Conservation (phyloP, 257 asterid species). For the Jaltomata sinuosa region DNA sequence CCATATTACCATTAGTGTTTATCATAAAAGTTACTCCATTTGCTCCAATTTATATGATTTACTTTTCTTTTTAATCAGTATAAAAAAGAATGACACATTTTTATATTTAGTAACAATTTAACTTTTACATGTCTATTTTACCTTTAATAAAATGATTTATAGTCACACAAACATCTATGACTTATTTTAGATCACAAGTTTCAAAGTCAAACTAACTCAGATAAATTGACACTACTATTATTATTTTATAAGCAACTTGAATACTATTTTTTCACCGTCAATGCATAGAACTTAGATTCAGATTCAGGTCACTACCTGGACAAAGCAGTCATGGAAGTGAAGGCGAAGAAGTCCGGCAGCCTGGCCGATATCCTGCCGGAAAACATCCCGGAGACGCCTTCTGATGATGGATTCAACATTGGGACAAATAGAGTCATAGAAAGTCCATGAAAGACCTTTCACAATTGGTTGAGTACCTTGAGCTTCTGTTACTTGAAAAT, state of each 20-base stretch:
- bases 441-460: constrained; percentile 22
- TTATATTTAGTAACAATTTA: too few relatives aligned
- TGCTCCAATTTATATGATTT: too few relatives aligned
- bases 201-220: too few relatives aligned
- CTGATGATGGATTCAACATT: constrained; percentile 9
- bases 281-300: not conserved
- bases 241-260: not conserved
- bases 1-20: not conserved
- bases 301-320: not conserved
- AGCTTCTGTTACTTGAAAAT: constrained; percentile 4
- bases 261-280: not conserved
- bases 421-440: constrained; percentile 18
- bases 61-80: too few relatives aligned
- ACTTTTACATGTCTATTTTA: too few relatives aligned
- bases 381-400: constrained; percentile 1
- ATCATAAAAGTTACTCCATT: not conserved
- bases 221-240: too few relatives aligned
- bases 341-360: constrained; percentile 25
- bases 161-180: too few relatives aligned
- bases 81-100: too few relatives aligned
- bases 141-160: too few relatives aligned
- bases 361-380: constrained; percentile 5
- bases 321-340: constrained; percentile 26
- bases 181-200: too few relatives aligned
- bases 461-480: constrained; percentile 19